Conservation (phyloP, 2,329 filamentous ascomycete species). For the Xylariaceae sp. region DNA sequence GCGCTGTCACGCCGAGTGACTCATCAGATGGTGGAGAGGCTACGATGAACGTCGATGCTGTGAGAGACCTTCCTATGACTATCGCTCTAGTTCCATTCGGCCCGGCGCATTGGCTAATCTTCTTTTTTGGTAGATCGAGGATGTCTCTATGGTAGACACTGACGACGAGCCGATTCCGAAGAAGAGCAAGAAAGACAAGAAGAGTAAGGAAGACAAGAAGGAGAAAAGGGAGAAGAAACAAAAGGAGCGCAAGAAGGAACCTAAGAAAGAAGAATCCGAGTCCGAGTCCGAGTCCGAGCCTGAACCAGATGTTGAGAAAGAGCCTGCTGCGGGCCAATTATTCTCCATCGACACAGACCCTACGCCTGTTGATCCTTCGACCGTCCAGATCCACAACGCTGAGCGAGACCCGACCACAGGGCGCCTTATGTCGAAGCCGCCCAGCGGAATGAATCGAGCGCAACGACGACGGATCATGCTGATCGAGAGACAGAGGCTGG, state of each 20-base stretch:
- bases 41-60: slow-evolving; percentile 6
- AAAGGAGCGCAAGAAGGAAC: slow-evolving; percentile 2
- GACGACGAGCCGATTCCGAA: slow-evolving; percentile 48
- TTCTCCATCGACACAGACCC: slow-evolving; percentile 28
- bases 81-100: background rate
- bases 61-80: background rate
- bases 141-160: slow-evolving; percentile 62
- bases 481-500: slow-evolving; percentile 27
- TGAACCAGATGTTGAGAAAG: background rate
- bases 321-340: slow-evolving; percentile 8
- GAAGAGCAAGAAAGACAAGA: slow-evolving; percentile 55
- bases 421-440: slow-evolving; percentile 2
- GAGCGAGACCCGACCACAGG: slow-evolving; percentile 4
- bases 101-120: background rate
- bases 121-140: slow-evolving; percentile 25
- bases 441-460: slow-evolving; percentile 25
- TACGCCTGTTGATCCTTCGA: slow-evolving; percentile 18
- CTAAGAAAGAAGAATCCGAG: slow-evolving; percentile 2
- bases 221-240: slow-evolving; percentile 45
- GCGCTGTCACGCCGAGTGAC: slow-evolving; percentile 6
- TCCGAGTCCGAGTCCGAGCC: slow-evolving; percentile 1
- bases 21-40: slow-evolving; percentile 8
- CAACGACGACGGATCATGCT: slow-evolving; percentile 28
- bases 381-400: background rate
- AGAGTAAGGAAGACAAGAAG: slow-evolving; percentile 66